These are phyloP conservation scores for Arthrobotrys iridis DNA, from an alignment of 2,329 filamentous ascomycete genomes.

Conservation along the genomic window DNA sequence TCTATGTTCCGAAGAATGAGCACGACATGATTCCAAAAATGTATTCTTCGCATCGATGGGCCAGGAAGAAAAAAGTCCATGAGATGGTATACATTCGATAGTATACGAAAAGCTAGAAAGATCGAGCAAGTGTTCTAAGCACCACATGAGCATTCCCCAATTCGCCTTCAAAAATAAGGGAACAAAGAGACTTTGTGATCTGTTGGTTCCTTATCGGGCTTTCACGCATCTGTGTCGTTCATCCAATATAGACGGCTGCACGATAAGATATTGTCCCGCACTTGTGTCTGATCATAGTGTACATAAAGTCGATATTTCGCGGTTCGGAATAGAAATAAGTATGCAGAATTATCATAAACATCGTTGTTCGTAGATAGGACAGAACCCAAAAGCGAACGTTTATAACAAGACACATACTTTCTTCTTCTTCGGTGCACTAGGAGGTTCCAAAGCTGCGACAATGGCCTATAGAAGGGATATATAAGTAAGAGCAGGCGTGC, in stretches of 20 bases:
- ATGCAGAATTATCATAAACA: constrained; percentile 47
- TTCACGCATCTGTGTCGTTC: neutral
- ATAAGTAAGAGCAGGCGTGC: neutral
- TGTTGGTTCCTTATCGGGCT: neutral
- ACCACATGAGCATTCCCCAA: constrained; percentile 28
- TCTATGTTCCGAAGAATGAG: constrained; percentile 20
- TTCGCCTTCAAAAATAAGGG: constrained; percentile 18
- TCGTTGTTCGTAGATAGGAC: constrained; percentile 25
- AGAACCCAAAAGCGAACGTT: constrained; percentile 54
- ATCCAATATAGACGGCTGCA: constrained; percentile 26
- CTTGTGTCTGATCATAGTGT: constrained; percentile 39
- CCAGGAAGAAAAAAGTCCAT: constrained; percentile 29
- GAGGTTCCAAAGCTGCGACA: constrained; percentile 91
- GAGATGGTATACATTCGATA: constrained; percentile 49
- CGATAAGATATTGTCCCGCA: constrained; percentile 42
- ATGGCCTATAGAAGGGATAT: constrained; percentile 75
- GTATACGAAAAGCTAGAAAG: constrained; percentile 36
- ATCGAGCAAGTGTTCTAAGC: constrained; percentile 38
- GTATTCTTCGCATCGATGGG: constrained; percentile 15
- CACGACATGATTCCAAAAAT: constrained; percentile 11
- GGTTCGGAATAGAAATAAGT: constrained; percentile 33
- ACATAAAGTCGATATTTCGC: constrained; percentile 42
- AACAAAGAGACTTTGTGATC: constrained; percentile 21
- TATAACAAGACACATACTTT: constrained; percentile 77
- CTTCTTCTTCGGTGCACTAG: constrained; percentile 78